These are phyloP conservation scores for Hamamelis virginiana DNA, from an alignment of 164 flowering plant genomes.

Conservation along the genomic window DNA sequence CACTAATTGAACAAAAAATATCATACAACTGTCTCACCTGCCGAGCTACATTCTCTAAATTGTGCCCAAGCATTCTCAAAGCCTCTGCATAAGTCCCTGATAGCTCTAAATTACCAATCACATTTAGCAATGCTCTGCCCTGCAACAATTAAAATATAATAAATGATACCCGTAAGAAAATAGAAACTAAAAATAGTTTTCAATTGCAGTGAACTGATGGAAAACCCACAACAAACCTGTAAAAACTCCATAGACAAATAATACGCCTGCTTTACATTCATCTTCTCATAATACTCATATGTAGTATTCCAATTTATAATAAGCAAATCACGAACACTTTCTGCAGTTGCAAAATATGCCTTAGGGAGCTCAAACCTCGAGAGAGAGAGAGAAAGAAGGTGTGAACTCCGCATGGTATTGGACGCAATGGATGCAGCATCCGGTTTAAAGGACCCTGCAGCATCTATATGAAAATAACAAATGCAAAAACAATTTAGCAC, in stretches of 20 bases:
- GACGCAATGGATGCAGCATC: conserved; percentile 71
- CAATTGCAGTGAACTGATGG: not conserved
- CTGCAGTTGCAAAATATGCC: conserved; percentile 87
- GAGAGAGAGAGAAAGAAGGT: conserved; percentile 83
- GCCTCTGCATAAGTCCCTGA: conserved; percentile 92
- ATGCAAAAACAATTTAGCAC: no score
- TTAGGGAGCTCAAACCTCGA: conserved; percentile 58
- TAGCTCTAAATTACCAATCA: conserved; percentile 89
- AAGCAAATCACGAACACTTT: conserved; percentile 80
- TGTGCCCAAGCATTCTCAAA: conserved; percentile 68
- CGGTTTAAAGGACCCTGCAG: conserved; percentile 24
- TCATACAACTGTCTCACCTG: conserved; percentile 47
- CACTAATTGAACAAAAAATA: not conserved
- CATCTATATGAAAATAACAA: conserved; percentile 21
- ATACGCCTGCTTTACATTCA: conserved; percentile 87
- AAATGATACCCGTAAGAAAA: not conserved
- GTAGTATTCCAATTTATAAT: conserved; percentile 88
- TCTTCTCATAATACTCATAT: conserved; percentile 65
- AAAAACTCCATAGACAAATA: conserved; percentile 94
- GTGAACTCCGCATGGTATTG: conserved; percentile 90
- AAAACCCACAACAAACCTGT: conserved; percentile 55
- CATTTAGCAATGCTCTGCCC: conserved; percentile 93
- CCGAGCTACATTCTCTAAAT: conserved; percentile 68
- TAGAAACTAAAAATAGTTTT: not conserved
- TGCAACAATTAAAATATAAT: conserved; percentile 27